phyloP scores from a whole-genome alignment of 305 asterid species.

The Solanum hybrid region DNA sequence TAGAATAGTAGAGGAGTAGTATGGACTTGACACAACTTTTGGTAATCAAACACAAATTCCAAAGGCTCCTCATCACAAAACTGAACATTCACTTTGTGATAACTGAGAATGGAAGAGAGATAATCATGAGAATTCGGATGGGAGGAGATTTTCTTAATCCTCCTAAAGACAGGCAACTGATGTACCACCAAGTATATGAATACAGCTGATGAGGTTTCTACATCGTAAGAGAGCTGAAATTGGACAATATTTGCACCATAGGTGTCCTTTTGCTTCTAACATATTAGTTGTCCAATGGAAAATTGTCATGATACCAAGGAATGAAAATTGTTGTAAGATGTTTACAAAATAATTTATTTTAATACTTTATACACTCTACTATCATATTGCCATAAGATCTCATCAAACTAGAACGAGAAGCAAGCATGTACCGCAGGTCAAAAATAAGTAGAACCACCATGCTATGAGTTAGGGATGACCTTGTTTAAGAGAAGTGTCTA shows the following conservation, averaged over 20 bases:
- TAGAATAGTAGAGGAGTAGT: background rate
- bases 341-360: background rate
- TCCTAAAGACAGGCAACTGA: background rate
- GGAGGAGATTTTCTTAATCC: background rate
- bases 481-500: background rate
- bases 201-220: background rate
- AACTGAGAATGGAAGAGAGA: background rate
- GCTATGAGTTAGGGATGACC: background rate
- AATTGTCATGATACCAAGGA: background rate
- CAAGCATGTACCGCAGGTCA: background rate
- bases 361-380: background rate
- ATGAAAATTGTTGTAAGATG: background rate
- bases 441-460: background rate
- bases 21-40: background rate
- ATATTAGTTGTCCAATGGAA: background rate
- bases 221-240: background rate
- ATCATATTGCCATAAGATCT: background rate
- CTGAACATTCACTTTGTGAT: background rate
- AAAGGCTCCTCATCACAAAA: background rate
- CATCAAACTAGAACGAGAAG: background rate
- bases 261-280: background rate
- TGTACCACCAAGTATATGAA: background rate
- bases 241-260: background rate
- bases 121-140: background rate
- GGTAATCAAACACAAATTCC: background rate